Base-by-base conservation (phyloP, 1,139 yeast species). In the Zygosaccharomyces sapae region DNA sequence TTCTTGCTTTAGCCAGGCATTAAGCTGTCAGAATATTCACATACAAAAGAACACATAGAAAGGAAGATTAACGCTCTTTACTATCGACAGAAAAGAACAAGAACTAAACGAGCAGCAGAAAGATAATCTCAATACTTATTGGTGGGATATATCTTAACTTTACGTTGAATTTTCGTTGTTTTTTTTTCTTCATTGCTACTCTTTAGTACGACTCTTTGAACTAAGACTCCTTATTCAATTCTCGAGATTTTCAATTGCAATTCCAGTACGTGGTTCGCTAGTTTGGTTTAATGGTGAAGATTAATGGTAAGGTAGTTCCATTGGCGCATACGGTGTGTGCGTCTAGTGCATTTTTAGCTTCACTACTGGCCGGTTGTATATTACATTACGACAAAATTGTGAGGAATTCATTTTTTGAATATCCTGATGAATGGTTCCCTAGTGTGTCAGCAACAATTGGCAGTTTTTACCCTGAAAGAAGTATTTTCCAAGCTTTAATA, bases 391-490 rank as follows among this genome's bases (percentile, higher is more conserved):
- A 84, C 52, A 90, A 92, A 66, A 92, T 92, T 62, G 96, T 92
- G 8, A 74, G 82, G 59, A 92, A 92, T 65, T 85, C 94, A 39
- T 79, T 80, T 53, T 90, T 74, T 62, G 95, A 96, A 0, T 92
- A 87, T 63, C 98, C 98, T 1, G 92, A 89, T 50, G 98, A 92
- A 68, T 92, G 98, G 98, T 90, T 92, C 62, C 98, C 98, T 1
- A 84, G 95, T 59, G 98, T 92, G 2, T 85, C 95, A 29, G 97
- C 98, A 1, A 80, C 98, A 1, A 92, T 92, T 64, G 98, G 98
- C 43, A 98, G 92, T 65, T 69, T 97, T 55, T 92, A 89, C 63
- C 98, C 98, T 0, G 98, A 92, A 68, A 75, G 98, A 57, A 86
- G 96, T 1, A 71, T 92, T 27, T 92, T 92, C 66, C 98, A 92